These are phyloP conservation scores for Pseudogymnoascus sp. DNA, from an alignment of 2,329 filamentous ascomycete genomes.

Conservation along the genomic window DNA sequence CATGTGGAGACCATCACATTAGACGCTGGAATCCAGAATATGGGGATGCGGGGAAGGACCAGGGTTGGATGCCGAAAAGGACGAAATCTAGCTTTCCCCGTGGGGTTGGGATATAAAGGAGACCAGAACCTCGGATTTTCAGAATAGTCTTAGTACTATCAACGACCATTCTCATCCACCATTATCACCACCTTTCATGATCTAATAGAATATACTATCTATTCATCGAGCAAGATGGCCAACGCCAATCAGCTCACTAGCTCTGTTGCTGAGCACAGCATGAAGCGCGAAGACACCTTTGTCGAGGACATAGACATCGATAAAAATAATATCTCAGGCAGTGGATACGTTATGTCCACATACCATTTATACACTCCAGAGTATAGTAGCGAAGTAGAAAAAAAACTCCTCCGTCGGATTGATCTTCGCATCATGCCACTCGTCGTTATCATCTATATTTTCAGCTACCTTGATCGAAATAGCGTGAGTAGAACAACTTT, in stretches of 20 bases:
- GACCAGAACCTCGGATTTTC: neutral
- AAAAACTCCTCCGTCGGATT: constrained; percentile 30
- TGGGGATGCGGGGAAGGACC: constrained; percentile 27
- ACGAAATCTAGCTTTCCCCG: constrained; percentile 32
- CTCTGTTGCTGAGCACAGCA: neutral
- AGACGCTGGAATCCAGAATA: constrained; percentile 20
- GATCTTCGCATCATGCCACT: constrained; percentile 33
- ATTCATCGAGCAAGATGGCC: neutral
- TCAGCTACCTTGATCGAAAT: constrained; percentile 36
- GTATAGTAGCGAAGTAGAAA: constrained; percentile 21
- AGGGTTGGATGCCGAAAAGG: constrained; percentile 20
- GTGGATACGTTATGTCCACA: neutral
- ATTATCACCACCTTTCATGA: neutral
- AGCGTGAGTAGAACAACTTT: neutral
- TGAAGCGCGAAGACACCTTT: neutral
- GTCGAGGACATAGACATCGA: neutral
- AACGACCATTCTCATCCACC: neutral
- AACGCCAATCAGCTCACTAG: neutral
- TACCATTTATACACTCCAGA: neutral
- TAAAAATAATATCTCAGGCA: neutral
- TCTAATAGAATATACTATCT: neutral
- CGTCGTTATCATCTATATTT: constrained; percentile 33
- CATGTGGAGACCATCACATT: neutral
- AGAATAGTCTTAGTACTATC: neutral
- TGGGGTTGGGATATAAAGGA: neutral